phyloP scores from a whole-genome alignment of 257 asterid species.

The Solanum piurae region DNA sequence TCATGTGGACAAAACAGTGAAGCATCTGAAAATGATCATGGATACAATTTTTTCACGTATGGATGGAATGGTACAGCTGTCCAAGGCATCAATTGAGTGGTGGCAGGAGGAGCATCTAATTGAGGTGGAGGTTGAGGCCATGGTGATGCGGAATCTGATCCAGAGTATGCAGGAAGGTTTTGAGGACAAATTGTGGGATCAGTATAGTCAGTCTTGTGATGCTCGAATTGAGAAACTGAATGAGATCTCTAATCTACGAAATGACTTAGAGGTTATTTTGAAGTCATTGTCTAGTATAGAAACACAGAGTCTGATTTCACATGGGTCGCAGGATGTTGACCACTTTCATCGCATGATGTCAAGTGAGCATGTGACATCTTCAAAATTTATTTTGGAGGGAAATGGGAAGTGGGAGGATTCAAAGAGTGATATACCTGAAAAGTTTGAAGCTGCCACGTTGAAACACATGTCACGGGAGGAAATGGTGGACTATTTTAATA shows the following conservation, averaged over 20 bases:
- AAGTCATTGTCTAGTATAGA: constrained; percentile 48
- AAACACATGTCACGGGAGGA: constrained; percentile 43
- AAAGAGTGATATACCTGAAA: constrained; percentile 39
- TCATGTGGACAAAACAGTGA: constrained; percentile 26
- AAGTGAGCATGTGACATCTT: constrained; percentile 21
- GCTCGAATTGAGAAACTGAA: constrained; percentile 47
- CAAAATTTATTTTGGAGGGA: constrained; percentile 29
- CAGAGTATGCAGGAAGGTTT: constrained; percentile 33
- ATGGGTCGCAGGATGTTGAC: constrained; percentile 58
- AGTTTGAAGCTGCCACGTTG: constrained; percentile 41
- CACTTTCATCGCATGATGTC: constrained; percentile 32
- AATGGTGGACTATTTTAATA: constrained; percentile 50
- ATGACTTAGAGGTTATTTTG: constrained; percentile 46
- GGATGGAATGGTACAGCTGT: constrained; percentile 24
- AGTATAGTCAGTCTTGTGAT: constrained; percentile 23
- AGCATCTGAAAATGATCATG: constrained; percentile 29
- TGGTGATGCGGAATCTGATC: constrained; percentile 34
- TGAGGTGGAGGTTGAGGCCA: constrained; percentile 38
- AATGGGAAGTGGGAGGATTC: constrained; percentile 41
- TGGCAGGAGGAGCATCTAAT: constrained; percentile 27
- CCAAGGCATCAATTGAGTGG: constrained; percentile 28
- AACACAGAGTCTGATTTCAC: constrained; percentile 33
- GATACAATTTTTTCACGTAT: constrained; percentile 27
- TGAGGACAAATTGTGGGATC: constrained; percentile 32
- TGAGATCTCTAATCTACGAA: constrained; percentile 40